Evolutionary conservation across 192 early-diverging fungal genomes (phyloP).

Genomic region (Backusella macrospora): DNA sequence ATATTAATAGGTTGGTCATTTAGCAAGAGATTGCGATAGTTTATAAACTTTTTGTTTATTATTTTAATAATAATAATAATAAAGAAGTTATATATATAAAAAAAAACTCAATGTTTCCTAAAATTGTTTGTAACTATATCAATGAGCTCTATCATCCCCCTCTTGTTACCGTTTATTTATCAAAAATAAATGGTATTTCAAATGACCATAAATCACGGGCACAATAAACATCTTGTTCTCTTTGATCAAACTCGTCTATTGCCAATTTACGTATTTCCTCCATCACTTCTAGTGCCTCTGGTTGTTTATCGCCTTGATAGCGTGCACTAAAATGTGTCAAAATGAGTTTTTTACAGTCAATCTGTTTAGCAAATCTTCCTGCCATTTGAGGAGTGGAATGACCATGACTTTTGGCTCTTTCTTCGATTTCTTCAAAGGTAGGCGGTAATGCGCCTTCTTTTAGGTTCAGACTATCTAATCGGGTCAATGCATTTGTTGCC

Average conservation of each 20-base stretch:
- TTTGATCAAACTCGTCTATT: slow-evolving; percentile 45
- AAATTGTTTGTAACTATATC: too few species aligned
- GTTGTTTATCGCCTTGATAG: slow-evolving; percentile 53
- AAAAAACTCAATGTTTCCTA: neutral
- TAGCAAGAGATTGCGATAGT: slow-evolving; percentile 28
- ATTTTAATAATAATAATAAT: neutral
- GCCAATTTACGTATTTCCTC: slow-evolving; percentile 53
- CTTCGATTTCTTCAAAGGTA: slow-evolving; percentile 40
- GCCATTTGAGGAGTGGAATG: slow-evolving; percentile 66
- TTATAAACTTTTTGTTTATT: neutral
- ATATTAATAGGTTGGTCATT: slow-evolving; percentile 24
- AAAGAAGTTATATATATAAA: neutral
- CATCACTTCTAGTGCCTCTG: slow-evolving; percentile 48
- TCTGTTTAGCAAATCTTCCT: slow-evolving; percentile 44
- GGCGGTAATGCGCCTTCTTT: neutral
- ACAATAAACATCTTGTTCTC: slow-evolving; percentile 36
- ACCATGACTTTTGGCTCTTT: slow-evolving; percentile 46
- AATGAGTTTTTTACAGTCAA: slow-evolving; percentile 45
- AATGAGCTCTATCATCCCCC: neutral
- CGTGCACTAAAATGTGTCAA: slow-evolving; percentile 59
- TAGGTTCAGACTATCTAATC: slow-evolving; percentile 28
- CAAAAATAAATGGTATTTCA: slow-evolving; percentile 23
- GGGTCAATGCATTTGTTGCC: slow-evolving; percentile 55
- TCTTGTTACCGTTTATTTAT: neutral
- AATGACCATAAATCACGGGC: slow-evolving; percentile 42